Base-by-base conservation (phyloP, 768 basidiomycete genomes). In the Amanita pallidorosea region DNA sequence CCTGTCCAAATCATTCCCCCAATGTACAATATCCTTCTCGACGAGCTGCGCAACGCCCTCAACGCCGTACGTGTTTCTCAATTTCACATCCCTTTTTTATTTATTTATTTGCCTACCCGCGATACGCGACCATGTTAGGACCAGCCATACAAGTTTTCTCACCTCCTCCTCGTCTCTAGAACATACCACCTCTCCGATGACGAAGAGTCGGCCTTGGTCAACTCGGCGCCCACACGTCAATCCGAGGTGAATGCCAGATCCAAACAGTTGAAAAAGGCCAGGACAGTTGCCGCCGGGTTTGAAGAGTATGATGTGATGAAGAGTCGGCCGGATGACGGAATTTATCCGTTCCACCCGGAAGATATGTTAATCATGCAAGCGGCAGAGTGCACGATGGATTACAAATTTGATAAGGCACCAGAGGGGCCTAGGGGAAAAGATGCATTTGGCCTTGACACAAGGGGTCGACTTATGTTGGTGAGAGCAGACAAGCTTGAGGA, bases 1-100 rank as follows among this genome's bases (percentile, higher is more conserved):
- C 95, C 95, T 0, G 85, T 92, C 12, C 90, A 97, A 58, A 80
- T 93, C 33, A 75, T 94, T 7, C 86, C 92, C 5, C 93, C 91
- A 1, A 85, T 96, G 83, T 97, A 94, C 65, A 74, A 74, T 40
- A 92, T 97, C 87, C 73, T 98, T 20, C 68, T 72, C 0, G 81
- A 88, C 43, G 95, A 99, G 63, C 70, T 96, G n/a, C 70, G 80
- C 34, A 80, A 74, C 69, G 88, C 87, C 3, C 65, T 77, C 34
- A 71, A 75, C 45, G 80, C 84, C 45, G 88, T 85, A 52, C 48
- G 79, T 70, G 1, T 47, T 51, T 15, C 38, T 12, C 40, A 9
- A 22, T 38, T 47, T 51, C n/a, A 47, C 35, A n/a, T 50, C 31
- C 15, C 9, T 41, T 27, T 20, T 20, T 45, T n/a, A n/a, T n/a